phyloP scores from a whole-genome alignment of 495 filamentous ascomycete species.

The Annulohypoxylon stygium region DNA sequence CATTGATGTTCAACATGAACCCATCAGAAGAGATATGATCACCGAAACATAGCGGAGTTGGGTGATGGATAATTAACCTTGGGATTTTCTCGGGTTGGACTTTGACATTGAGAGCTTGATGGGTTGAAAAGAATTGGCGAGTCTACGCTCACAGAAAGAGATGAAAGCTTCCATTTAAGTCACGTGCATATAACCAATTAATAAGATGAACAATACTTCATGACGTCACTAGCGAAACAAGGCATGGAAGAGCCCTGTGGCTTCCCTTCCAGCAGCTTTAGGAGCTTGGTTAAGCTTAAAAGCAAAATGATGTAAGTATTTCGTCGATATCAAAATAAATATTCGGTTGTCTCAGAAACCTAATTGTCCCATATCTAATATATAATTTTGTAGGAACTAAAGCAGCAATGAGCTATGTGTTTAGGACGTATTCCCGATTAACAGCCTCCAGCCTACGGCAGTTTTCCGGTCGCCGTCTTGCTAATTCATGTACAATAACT shows the following conservation, averaged over 20 bases:
- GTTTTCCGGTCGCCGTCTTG: slow-evolving; percentile 28
- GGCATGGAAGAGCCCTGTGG: slow-evolving; percentile 9
- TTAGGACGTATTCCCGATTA: slow-evolving; percentile 46
- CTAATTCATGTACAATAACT: slow-evolving; percentile 2
- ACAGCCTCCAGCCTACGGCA: slow-evolving; percentile 41
- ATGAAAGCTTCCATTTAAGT: neutral
- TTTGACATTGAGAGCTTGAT: neutral
- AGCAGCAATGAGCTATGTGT: slow-evolving; percentile 51
- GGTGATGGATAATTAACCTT: neutral
- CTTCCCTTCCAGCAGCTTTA: neutral
- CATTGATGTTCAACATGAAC: neutral
- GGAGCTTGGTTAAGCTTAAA: slow-evolving; percentile 21
- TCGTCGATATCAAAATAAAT: slow-evolving; percentile 10
- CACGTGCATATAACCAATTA: slow-evolving; percentile 13
- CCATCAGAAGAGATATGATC: neutral
- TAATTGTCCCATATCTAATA: neutral
- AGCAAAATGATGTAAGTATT: slow-evolving; percentile 3
- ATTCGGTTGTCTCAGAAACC: neutral
- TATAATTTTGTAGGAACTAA: slow-evolving; percentile 26
- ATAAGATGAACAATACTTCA: neutral
- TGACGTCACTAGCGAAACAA: slow-evolving; percentile 39
- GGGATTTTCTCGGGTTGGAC: neutral
- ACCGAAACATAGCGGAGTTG: neutral
- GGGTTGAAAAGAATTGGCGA: neutral
- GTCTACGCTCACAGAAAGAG: neutral